Percentiles rank a stretch among this genome's conserved stretches.
Evolutionary conservation across 768 basidiomycete genomes (phyloP).

Genomic region (Boletus reticulatus): DNA sequence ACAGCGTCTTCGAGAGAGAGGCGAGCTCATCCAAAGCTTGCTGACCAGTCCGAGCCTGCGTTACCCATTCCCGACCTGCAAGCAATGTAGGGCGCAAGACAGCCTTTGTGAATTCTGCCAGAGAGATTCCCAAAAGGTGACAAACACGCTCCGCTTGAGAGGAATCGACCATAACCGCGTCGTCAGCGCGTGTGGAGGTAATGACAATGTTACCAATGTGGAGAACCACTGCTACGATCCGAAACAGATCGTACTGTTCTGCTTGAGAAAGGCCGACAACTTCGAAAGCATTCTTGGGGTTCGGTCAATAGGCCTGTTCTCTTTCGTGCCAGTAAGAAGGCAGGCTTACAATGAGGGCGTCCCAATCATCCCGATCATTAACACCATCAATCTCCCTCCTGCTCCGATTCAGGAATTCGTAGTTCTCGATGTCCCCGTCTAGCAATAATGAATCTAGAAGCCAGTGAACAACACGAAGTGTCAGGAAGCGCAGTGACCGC

Average conservation of each 20-base stretch:
- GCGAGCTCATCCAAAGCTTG: slow-evolving; percentile 93
- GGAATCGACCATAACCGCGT: slow-evolving; percentile 73
- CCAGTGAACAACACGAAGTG: slow-evolving; percentile 6
- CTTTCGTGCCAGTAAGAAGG: not conserved
- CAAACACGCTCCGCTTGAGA: slow-evolving; percentile 89
- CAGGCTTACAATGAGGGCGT: slow-evolving; percentile 57
- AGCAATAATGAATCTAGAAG: slow-evolving; percentile 68
- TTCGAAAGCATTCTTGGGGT: slow-evolving; percentile 69
- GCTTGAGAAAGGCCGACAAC: slow-evolving; percentile 81
- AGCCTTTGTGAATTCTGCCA: slow-evolving; percentile 84
- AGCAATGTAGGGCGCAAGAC: slow-evolving; percentile 87
- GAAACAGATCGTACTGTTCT: slow-evolving; percentile 92
- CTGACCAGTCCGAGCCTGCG: slow-evolving; percentile 85
- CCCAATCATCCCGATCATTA: slow-evolving; percentile 90
- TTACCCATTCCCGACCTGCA: slow-evolving; percentile 96
- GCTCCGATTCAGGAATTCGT: slow-evolving; percentile 89
- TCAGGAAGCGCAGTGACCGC: slow-evolving; percentile 12
- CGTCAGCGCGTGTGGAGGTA: slow-evolving; percentile 73
- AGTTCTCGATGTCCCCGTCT: slow-evolving; percentile 71
- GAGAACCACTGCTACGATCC: slow-evolving; percentile 89
- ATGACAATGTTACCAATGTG: slow-evolving; percentile 94
- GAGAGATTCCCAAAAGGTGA: slow-evolving; percentile 85
- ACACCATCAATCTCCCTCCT: slow-evolving; percentile 93
- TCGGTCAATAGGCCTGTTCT: slow-evolving; percentile 3
- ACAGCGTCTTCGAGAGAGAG: slow-evolving; percentile 90